Evolutionary conservation across 805 yeast genomes (phyloP), one percentile per base, ranked within the genome.

Genomic region (Candida insectalens): DNA sequence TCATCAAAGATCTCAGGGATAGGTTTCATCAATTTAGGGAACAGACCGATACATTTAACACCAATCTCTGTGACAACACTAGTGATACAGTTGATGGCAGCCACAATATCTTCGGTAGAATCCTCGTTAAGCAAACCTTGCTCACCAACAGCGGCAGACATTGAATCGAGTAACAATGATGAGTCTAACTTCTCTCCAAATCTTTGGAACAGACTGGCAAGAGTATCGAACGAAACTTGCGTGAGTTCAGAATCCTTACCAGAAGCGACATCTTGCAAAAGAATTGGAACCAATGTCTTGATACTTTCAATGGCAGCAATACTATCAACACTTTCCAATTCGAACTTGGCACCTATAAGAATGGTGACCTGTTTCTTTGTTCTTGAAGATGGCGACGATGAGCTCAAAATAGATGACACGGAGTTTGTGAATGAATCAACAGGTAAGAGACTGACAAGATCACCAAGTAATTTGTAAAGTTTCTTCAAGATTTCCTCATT

Each of bases 1-100:
- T 54, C 43, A 19, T 68, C 63, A 59, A 83, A 80, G 25, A 83
- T 67, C 19, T 62, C 60, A 35, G 85, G 64, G 8, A 83, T 63
- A 10, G 85, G 83, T 12, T 87, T 84, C 40, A 92, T 72, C 50
- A 88, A 77, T 55, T 77, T 79, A 21, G 96, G 84, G 65, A 87
- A 83, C 49, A 68, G 72, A 5, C 94, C 88, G 50, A 92, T 79
- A 41, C 79, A 67, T 50, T 85, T 83, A 14, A 94, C 88, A 34
- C 98, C 98, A 30, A 88, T 57, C 17, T 76, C 70, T 34, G 77
- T 73, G 35, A 84, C 71, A 36, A 85, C 60, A 43, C 77, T 74
- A 36, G 83, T 74, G 40, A 84, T 71, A 38, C 80, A 76, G 44
- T 78, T 72, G 37, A 85, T 64, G 1, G 95, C 73, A 1, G 95